Evolutionary conservation across 2,329 filamentous ascomycete genomes (phyloP).

Genomic region (Aspergillus versicolor): DNA sequence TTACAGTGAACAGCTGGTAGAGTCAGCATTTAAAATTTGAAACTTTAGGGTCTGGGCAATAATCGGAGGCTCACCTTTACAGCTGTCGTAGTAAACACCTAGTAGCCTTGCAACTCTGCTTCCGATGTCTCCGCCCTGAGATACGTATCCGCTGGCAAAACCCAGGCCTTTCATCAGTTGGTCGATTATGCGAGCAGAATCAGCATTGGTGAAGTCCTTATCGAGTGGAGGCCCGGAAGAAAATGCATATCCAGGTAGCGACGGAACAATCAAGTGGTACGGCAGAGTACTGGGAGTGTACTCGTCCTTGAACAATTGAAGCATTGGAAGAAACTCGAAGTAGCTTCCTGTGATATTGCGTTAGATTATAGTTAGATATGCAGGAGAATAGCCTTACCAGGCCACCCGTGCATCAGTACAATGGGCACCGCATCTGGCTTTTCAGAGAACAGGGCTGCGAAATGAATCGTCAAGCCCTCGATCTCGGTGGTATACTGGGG

Average conservation of each 20-base stretch:
- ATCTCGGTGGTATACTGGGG: constrained; percentile 51
- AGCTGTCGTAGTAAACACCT: constrained; percentile 28
- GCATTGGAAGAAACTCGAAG: constrained; percentile 32
- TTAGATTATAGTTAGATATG: neutral
- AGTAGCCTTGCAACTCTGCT: constrained; percentile 26
- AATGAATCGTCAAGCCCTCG: constrained; percentile 47
- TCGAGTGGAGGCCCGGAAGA: constrained; percentile 34
- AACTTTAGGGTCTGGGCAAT: neutral
- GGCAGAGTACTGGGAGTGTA: constrained; percentile 28
- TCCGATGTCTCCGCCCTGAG: constrained; percentile 35
- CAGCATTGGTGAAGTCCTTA: constrained; percentile 22
- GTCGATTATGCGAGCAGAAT: constrained; percentile 30
- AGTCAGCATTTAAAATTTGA: constrained; percentile 1
- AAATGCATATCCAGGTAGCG: constrained; percentile 32
- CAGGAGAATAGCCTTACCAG: constrained; percentile 19
- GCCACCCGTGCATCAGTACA: constrained; percentile 43
- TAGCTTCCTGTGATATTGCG: constrained; percentile 27
- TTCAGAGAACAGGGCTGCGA: constrained; percentile 50
- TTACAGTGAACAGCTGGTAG: constrained; percentile 29
- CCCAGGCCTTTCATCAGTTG: constrained; percentile 31
- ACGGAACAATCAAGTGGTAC: constrained; percentile 34
- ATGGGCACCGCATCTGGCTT: constrained; percentile 49
- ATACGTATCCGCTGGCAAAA: constrained; percentile 31
- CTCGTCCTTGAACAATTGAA: constrained; percentile 26
- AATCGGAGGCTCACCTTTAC: constrained; percentile 26